Conservation (phyloP, 2,329 filamentous ascomycete species). For the Akanthomyces muscarius region DNA sequence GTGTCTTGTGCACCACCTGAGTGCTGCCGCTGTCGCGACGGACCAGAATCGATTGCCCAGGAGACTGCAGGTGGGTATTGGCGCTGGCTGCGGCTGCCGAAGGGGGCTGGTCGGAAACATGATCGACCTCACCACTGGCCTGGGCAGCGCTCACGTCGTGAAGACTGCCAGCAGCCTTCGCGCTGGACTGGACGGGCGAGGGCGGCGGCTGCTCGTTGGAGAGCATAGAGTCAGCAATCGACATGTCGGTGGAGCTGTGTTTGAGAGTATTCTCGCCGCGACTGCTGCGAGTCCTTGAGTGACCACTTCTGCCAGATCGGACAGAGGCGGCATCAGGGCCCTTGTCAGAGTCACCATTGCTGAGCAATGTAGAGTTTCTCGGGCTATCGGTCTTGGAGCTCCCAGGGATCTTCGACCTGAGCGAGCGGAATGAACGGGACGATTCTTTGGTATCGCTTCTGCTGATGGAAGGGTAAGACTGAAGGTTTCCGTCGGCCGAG, state of each 20-base stretch:
- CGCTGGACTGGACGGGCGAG: slow-evolving; percentile 79
- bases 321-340: slow-evolving; percentile 68
- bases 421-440: slow-evolving; percentile 75
- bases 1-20: slow-evolving; percentile 48
- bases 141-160: slow-evolving; percentile 78
- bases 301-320: slow-evolving; percentile 62
- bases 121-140: slow-evolving; percentile 84
- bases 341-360: slow-evolving; percentile 63
- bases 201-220: slow-evolving; percentile 63
- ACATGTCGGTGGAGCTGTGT: slow-evolving; percentile 39
- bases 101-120: slow-evolving; percentile 87
- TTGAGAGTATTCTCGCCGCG: slow-evolving; percentile 43
- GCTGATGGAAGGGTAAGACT: slow-evolving; percentile 87
- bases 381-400: slow-evolving; percentile 73
- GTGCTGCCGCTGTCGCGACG: slow-evolving; percentile 70
- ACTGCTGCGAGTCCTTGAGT: slow-evolving; percentile 44
- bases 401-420: slow-evolving; percentile 87
- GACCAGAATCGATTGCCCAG: slow-evolving; percentile 85
- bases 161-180: slow-evolving; percentile 58
- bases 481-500: slow-evolving; percentile 49
- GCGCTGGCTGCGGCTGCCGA: slow-evolving; percentile 56
- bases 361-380: slow-evolving; percentile 65
- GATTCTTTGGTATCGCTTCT: slow-evolving; percentile 93
- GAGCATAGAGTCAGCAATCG: slow-evolving; percentile 41
- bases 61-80: slow-evolving; percentile 58